Percentiles rank a stretch among this genome's conserved stretches.
These are phyloP conservation scores for Penicillium occitanis DNA, from an alignment of 2,329 filamentous ascomycete genomes.

Conservation along the genomic window DNA sequence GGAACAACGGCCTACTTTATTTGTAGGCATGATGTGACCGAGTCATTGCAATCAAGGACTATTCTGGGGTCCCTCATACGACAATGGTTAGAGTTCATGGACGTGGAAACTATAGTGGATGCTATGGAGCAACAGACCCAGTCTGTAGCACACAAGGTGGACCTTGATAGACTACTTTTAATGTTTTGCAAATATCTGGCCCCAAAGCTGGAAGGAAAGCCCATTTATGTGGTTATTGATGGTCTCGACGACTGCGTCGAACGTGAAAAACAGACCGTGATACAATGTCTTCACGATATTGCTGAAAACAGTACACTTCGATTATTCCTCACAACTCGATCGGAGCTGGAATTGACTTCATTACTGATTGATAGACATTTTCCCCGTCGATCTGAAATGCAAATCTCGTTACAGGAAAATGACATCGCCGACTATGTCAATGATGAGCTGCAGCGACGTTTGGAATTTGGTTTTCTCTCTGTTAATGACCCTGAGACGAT, in stretches of 20 bases:
- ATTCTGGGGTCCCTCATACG: slow-evolving; percentile 8
- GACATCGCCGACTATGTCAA: slow-evolving; percentile 9
- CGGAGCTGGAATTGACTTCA: background rate
- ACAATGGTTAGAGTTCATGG: background rate
- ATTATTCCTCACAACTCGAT: background rate
- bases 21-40: slow-evolving; percentile 6
- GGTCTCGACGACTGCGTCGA: background rate
- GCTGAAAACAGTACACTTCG: background rate
- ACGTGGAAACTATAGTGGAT: background rate
- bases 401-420: background rate
- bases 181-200: background rate
- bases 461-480: background rate
- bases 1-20: slow-evolving; percentile 2
- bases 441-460: slow-evolving; percentile 1
- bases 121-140: background rate
- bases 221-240: background rate
- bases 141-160: background rate
- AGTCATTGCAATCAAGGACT: slow-evolving; percentile 10
- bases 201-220: background rate
- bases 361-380: background rate
- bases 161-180: background rate
- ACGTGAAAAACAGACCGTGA: background rate
- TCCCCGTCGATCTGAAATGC: background rate
- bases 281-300: background rate
- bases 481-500: slow-evolving; percentile 2